Evolutionary conservation across 306 rosid species (phyloP), one percentile per base, ranked within the genome.

Genomic region (Carpinus viminea): DNA sequence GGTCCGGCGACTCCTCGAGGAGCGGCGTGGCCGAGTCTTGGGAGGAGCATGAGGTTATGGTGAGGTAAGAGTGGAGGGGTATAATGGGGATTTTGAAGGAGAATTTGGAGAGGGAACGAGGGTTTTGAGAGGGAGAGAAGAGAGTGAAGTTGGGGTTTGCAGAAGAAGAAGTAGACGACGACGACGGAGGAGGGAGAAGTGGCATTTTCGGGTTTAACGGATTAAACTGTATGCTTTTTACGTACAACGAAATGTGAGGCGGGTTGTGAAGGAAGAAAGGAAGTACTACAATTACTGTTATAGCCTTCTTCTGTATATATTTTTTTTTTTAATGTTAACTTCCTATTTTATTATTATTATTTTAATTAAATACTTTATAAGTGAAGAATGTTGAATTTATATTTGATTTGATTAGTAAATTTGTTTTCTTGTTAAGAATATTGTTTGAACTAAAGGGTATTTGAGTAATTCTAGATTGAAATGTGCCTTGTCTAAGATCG

Each of bases 111-210:
- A 77, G 71, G 12, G 62, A 7, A 71, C 60, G 83, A n/a, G 90
- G 74, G 72, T 55, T 90, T 47, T 90, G 90, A 28, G 91, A 69
- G n/a, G 92, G 79, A 82, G 89, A 76, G 88, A 90, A 84, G 79
- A 89, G 71, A 55, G 83, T 80, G 83, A 87, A 83, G 79, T 51
- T 88, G 61, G 88, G 62, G 74, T 90, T 85, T 4, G 92, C 78
- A 57, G 91, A 79, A 51, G 90, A 51, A 20, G 91, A 77, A 16
- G 93, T 80, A 57, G 80, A 75, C 36, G 88, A 74, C 0, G 82
- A 48, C 48, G 82, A 48, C 48, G 79, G 77, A 79, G 86, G 20
- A 24, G 73, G 75, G 16, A 46, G 72, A 20, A 85, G 65, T 12
- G 80, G 88, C 97, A 94, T 94, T 72, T 82, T 76, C 73, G 51